Conservation (phyloP, 257 asterid genomes). For the Ilex aquifolium region DNA sequence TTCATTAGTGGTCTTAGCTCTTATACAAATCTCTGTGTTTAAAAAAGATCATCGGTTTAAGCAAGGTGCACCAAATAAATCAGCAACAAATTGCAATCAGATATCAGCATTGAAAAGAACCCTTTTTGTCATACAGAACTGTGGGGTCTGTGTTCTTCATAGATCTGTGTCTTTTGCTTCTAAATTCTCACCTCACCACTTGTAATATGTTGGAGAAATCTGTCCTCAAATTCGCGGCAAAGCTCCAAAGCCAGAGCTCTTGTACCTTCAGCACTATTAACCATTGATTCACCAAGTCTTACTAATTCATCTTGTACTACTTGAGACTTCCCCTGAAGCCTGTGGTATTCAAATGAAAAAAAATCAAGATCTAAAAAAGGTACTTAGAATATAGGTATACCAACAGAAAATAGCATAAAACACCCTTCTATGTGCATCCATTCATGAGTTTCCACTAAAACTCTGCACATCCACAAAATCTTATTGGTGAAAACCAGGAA, state of each 20-base stretch:
- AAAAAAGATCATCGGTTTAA: no score
- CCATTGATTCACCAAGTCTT: neutral
- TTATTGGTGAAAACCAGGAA: neutral
- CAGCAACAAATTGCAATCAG: no score
- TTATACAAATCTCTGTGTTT: no score
- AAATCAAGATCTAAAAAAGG: neutral
- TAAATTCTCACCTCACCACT: neutral
- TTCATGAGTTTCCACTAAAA: neutral
- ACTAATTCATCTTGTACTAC: neutral
- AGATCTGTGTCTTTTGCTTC: no score
- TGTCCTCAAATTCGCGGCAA: neutral
- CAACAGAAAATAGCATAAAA: neutral
- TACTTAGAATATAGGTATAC: neutral
- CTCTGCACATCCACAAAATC: neutral
- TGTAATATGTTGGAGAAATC: neutral
- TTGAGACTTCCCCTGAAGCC: neutral
- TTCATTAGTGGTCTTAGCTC: no score
- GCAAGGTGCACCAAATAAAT: no score
- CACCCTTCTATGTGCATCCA: neutral
- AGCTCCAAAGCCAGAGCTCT: neutral
- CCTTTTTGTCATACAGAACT: no score
- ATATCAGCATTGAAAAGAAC: no score
- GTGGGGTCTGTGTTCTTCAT: no score
- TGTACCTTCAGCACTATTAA: neutral
- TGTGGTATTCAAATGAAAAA: no score